Conservation (phyloP, 2,329 filamentous ascomycete genomes). For the Aspergillus aculeatus region DNA sequence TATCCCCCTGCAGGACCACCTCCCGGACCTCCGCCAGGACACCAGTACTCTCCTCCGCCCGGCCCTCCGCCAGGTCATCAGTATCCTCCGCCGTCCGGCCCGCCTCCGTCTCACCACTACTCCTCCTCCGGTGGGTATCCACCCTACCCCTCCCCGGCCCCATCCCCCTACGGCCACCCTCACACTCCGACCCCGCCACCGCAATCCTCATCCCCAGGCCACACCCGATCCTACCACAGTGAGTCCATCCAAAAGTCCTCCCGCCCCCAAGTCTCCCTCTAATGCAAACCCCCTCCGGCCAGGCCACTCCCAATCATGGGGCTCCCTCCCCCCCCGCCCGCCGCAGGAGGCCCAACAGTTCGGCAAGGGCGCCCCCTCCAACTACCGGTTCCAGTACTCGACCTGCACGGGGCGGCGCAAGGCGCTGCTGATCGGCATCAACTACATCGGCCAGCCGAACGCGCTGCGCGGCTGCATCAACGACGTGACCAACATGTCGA, state of each 20-base stretch:
- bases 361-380: constrained; percentile 73
- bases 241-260: neutral
- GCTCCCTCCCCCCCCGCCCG: constrained; percentile 65
- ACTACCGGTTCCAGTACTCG: constrained; percentile 89
- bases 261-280: neutral
- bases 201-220: constrained; percentile 11
- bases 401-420: constrained; percentile 84
- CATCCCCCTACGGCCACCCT: constrained; percentile 8
- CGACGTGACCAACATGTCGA: constrained; percentile 94
- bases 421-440: constrained; percentile 89
- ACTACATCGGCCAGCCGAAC: constrained; percentile 89
- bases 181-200: constrained; percentile 20
- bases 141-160: constrained; percentile 7
- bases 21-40: constrained; percentile 3
- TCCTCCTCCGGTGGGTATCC: neutral
- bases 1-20: constrained; percentile 7
- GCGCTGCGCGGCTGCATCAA: constrained; percentile 93
- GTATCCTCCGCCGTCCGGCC: constrained; percentile 8
- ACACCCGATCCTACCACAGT: constrained; percentile 18
- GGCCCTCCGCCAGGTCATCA: constrained; percentile 5
- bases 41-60: constrained; percentile 11
- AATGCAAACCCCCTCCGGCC: neutral
- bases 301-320: constrained; percentile 53
- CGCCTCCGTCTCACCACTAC: constrained; percentile 5
- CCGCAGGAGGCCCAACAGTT: constrained; percentile 68